Conservation (phyloP, 805 yeast genomes). For the Zygoascus biomembranicola region DNA sequence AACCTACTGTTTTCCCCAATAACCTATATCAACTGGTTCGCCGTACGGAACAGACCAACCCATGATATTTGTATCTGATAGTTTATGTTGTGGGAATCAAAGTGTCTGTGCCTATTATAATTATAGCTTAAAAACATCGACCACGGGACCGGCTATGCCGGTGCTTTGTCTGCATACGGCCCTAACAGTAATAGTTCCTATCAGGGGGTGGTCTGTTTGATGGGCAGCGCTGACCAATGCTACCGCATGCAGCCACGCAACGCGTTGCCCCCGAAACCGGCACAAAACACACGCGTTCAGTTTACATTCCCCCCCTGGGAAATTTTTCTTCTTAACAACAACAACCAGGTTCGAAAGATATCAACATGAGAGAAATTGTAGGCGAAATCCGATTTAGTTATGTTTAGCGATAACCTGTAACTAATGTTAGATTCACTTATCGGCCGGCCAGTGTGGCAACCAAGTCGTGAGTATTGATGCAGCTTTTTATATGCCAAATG, state of each 20-base stretch:
- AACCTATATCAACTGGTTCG: slow-evolving; percentile 22
- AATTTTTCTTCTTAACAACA: not conserved
- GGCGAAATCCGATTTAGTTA: slow-evolving; percentile 4
- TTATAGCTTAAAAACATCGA: not conserved
- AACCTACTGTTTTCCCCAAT: slow-evolving; percentile 26
- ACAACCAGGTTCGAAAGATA: not conserved
- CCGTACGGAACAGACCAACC: slow-evolving; percentile 15
- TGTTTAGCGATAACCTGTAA: not conserved
- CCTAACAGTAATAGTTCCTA: too few species aligned
- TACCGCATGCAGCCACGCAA: too few species aligned
- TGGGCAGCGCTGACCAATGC: too few species aligned
- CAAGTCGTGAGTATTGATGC: slow-evolving; percentile 58
- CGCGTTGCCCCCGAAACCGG: not conserved
- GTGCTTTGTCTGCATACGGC: not conserved
- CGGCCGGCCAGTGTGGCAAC: slow-evolving; percentile 98
- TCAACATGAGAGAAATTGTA: slow-evolving; percentile 24
- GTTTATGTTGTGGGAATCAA: not conserved
- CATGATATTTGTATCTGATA: not conserved
- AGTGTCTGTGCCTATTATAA: too few species aligned
- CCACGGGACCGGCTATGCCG: not conserved
- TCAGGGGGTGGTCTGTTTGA: too few species aligned
- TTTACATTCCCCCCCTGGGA: not conserved
- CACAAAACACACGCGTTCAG: not conserved
- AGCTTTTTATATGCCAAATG: slow-evolving; percentile 16
- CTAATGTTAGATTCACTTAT: slow-evolving; percentile 66